Evolutionary conservation across 2,329 filamentous ascomycete species (phyloP).

Genomic region (Lecanicillium sp.): DNA sequence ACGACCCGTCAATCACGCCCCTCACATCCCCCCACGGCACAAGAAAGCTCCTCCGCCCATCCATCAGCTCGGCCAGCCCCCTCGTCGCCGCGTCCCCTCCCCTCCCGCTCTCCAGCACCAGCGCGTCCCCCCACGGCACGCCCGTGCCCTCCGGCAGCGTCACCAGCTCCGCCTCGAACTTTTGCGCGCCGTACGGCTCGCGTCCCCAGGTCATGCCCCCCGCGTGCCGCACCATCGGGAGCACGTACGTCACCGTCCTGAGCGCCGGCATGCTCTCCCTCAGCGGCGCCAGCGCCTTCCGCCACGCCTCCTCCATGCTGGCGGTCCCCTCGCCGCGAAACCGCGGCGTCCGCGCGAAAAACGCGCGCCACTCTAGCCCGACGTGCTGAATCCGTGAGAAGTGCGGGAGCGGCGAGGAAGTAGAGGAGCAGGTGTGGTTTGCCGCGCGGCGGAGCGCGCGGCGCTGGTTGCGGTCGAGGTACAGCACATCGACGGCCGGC

Average conservation of each 20-base stretch:
- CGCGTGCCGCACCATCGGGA: not conserved
- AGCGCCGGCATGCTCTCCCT: constrained; percentile 7
- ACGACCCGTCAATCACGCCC: not conserved
- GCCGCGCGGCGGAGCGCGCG: not conserved
- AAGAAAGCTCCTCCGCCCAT: not conserved
- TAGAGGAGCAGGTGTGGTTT: too few relatives aligned
- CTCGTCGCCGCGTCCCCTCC: not conserved
- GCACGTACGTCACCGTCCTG: constrained; percentile 5
- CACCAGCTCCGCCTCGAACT: not conserved
- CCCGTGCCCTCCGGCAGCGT: not conserved
- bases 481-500: constrained; percentile 5
- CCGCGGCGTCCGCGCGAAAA: constrained; percentile 5
- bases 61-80: not conserved
- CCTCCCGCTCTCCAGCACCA: not conserved
- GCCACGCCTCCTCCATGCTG: not conserved
- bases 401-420: not conserved
- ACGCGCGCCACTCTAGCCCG: constrained; percentile 15
- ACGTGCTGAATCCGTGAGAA: constrained; percentile 10
- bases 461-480: constrained; percentile 1
- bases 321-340: not conserved
- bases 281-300: not conserved
- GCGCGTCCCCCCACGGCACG: constrained; percentile 1
- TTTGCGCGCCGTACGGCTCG: constrained; percentile 3
- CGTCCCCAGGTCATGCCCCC: not conserved
- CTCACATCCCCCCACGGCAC: not conserved